Evolutionary conservation across 1,284 basidiomycete species (phyloP).

Genomic region (Puccinia triticina): DNA sequence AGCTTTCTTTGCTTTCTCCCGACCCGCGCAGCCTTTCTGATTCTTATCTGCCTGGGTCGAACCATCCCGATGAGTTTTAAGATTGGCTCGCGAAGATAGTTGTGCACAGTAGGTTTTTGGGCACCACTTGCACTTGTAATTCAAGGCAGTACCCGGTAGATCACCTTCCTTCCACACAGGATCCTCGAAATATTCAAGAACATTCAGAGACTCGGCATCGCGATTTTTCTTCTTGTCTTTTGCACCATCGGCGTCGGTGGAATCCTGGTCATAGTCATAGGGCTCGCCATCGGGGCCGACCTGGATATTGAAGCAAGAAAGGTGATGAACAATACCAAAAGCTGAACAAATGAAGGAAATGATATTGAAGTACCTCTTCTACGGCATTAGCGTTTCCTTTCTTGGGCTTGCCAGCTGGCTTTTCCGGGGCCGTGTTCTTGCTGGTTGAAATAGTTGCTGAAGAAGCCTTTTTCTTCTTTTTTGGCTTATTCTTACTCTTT

Average conservation of each 20-base stretch:
- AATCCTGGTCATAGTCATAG: background rate
- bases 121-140: slow-evolving; percentile 12
- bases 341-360: too few relatives aligned
- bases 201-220: background rate
- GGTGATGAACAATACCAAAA: too few relatives aligned
- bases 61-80: background rate
- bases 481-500: too few relatives aligned
- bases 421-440: too few relatives aligned
- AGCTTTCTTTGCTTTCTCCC: background rate
- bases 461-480: background rate
- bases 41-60: background rate
- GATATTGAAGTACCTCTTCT: too few relatives aligned
- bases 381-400: too few relatives aligned
- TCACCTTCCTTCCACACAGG: background rate
- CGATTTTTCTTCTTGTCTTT: background rate
- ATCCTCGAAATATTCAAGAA: background rate
- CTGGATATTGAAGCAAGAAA: too few relatives aligned
- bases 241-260: background rate
- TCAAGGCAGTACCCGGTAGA: background rate
- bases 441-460: too few relatives aligned
- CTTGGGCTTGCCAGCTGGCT: too few relatives aligned
- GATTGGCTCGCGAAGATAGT: background rate
- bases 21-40: background rate
- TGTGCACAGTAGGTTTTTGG: background rate
- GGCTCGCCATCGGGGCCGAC: too few relatives aligned